Base-by-base conservation (phyloP, 2,329 filamentous ascomycete genomes). In the Ceratocystiopsis sp. region DNA sequence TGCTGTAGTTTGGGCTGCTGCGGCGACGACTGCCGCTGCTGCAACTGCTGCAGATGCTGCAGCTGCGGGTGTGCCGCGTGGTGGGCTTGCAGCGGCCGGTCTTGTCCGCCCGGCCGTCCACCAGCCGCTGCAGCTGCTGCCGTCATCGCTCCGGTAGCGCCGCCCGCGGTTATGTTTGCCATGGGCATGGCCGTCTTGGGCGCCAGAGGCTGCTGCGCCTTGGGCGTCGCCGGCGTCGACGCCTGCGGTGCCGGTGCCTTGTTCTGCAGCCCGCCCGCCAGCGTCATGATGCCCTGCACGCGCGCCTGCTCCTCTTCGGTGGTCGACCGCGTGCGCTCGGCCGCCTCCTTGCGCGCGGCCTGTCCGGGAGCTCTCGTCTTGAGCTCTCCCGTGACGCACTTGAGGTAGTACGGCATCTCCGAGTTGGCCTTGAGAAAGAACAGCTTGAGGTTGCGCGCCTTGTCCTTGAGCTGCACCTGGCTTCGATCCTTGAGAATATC, bases 371-470 rank as follows among this genome's bases (percentile, higher is more conserved):
- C 84, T 15, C 84, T 68, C 0, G 86, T 93, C 60, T 91, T 89
- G 35, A 94, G 65, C 60, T 94, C 86, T 4, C 86, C 86, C 0
- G 86, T 94, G 12, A 94, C 86, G 29, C 82, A 83, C 54, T 87
- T 79, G 18, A 94, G 63, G 52, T 91, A 91, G 52, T 83, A 85
- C 0, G 86, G 86, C 58, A 94, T 87, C 54, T 94, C 86, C 6
- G 85, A 86, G 42, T 84, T 84, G 16, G 81, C 89, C 64, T 94
- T 94, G 43, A 94, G 64, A 59, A 93, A 93, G 63, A 91, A 93
- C 0, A 94, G 63, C 59, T 93, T 94, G 40, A 93, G 62, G 50
- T 94, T 94, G 41, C 85, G 71, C 1, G 85, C 85, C 60, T 94
- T 94, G 56, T 94, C 85, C 59, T 94, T 94, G 13, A 93, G 67